Evolutionary conservation across 1,139 yeast genomes (phyloP), one percentile per base, ranked within the genome.

Genomic region (Torulaspora globosa): DNA sequence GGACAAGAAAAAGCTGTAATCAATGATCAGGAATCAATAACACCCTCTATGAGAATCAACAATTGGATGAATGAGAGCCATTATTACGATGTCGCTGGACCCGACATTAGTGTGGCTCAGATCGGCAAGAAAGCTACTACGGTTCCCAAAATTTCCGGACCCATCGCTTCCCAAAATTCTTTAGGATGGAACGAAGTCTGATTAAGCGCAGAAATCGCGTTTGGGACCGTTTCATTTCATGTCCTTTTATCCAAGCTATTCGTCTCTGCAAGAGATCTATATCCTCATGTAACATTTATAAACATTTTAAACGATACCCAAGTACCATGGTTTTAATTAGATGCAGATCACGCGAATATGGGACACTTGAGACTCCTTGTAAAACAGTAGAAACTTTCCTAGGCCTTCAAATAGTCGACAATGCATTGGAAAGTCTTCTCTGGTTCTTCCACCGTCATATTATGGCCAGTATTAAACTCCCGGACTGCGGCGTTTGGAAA

Each of bases 151-250:
- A 74, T 74, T 36, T 72, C 76, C 2, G 69, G 69, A 41, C 79
- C 79, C 21, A 73, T 73, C 40, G 74, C 75, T 28, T 63, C 74
- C 12, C 72, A 72, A 52, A 74, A 72, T 53, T 73, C 79, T 5
- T 60, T 74, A 37, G 79, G 79, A 31, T 74, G 78, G 78, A 61
- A 52, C 46, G 67, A 56, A 48, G 54, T 59, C 27, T 59, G 49
- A 37, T 14, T 19, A 8, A 9, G 7, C 11, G 8, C 5, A 5
- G 11, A 31, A 31, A 11, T 11, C n/a, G 2, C 10, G 34, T 16
- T 31, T 16, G n/a, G 11, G 18, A 6, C 16, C 34, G 18, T n/a
- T n/a, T 14, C 2, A 1, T 18, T 19, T 16, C 3, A 21, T n/a
- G 23, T 21, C 9, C 8, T 21, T 8, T 6, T 21, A 21, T 6